A percentile compares a stretch with the other conserved stretches of the same genome.
Evolutionary conservation across 345 rosid genomes (phyloP).

Genomic region (Populus euphratica): DNA sequence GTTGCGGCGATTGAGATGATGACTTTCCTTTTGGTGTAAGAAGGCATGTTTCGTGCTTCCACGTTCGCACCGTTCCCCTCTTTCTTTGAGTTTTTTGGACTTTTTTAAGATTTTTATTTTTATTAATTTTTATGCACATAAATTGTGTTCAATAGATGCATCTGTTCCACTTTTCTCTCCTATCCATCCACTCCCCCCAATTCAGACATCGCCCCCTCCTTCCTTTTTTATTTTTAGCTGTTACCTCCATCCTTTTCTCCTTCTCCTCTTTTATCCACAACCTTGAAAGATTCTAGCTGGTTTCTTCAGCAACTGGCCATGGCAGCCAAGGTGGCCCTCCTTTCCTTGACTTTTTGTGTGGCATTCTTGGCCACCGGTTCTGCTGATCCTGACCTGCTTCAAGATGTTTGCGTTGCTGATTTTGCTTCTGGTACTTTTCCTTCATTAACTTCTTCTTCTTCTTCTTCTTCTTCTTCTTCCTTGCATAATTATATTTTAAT

Average conservation of each 20-base stretch:
- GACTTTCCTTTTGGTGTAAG: conserved; percentile 2
- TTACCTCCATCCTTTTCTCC: background rate
- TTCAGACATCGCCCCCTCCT: background rate
- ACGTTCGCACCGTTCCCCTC: background rate
- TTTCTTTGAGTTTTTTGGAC: too few species aligned
- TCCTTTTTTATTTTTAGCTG: background rate
- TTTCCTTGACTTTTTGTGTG: conserved; percentile 25
- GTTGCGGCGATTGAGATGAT: background rate
- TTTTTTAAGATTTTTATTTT: too few species aligned
- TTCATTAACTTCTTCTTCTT: background rate
- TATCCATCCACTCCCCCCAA: background rate
- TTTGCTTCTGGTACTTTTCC: conserved; percentile 38
- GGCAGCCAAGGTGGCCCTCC: conserved; percentile 20
- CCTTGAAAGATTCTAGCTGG: background rate
- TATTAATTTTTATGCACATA: too few species aligned
- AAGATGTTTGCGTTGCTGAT: conserved; percentile 89
- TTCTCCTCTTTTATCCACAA: background rate
- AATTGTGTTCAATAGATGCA: background rate
- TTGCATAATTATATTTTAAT: background rate
- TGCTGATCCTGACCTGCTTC: conserved; percentile 69
- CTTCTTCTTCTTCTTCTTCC: too few species aligned
- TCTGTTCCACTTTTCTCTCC: background rate
- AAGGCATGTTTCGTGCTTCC: conserved; percentile 10
- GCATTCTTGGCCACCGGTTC: conserved; percentile 24
- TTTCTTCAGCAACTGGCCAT: background rate